These are phyloP conservation scores for Colletotrichum australisinense DNA, from an alignment of 2,329 filamentous ascomycete species.

Conservation along the genomic window DNA sequence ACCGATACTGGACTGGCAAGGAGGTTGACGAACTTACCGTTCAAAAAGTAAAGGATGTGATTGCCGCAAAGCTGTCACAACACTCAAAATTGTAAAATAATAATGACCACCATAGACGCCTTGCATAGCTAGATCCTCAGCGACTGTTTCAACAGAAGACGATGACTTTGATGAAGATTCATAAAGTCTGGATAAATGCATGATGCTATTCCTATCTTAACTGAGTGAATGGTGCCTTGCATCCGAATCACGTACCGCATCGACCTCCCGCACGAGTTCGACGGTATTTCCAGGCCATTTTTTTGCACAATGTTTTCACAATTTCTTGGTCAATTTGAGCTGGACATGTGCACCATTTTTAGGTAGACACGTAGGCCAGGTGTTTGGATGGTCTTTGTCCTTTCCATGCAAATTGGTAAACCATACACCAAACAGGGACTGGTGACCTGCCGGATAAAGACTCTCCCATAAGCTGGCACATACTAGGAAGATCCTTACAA, in stretches of 20 bases:
- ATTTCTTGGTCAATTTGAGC: neutral
- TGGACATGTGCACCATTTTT: neutral
- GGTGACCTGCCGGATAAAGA: neutral
- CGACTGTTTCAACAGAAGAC: slow-evolving; percentile 19
- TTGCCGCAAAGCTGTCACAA: slow-evolving; percentile 55
- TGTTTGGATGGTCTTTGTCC: neutral
- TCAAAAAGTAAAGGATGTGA: slow-evolving; percentile 65
- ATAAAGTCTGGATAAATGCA: neutral
- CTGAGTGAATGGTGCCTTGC: neutral
- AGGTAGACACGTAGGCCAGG: neutral
- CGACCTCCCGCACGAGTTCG: too few species aligned
- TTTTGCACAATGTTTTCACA: neutral
- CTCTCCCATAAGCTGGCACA: neutral
- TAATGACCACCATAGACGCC: slow-evolving; percentile 2
- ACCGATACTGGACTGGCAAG: slow-evolving; percentile 73
- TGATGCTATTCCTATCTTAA: too few species aligned
- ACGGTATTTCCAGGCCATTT: too few species aligned
- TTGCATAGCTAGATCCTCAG: slow-evolving; percentile 28
- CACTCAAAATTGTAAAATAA: slow-evolving; percentile 43
- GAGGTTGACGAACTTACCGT: slow-evolving; percentile 69
- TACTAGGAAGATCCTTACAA: neutral
- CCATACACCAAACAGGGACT: neutral
- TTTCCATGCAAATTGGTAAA: neutral
- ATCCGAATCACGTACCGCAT: too few species aligned
- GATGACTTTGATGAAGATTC: neutral